phyloP scores from a whole-genome alignment of 1,139 yeast genomes.

The Hansenula lynferdii region DNA sequence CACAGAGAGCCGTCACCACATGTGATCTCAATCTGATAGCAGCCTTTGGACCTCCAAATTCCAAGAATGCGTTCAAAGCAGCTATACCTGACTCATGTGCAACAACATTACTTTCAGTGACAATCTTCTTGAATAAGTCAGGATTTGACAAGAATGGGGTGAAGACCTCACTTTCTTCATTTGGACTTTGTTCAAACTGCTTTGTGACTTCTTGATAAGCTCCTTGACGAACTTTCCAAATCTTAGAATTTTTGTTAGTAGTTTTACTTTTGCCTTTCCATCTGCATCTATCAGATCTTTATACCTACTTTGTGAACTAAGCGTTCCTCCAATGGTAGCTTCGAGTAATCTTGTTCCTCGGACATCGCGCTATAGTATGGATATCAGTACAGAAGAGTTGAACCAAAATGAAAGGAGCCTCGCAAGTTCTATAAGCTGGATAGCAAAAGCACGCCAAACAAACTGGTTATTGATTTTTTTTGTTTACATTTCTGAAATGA shows the following conservation, averaged over 20 bases:
- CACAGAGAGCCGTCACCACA: constrained; percentile 62
- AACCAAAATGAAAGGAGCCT: too few species aligned
- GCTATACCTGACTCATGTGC: constrained; percentile 83
- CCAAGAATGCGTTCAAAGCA: constrained; percentile 51
- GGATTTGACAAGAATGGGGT: constrained; percentile 39
- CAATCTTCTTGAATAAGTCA: constrained; percentile 49
- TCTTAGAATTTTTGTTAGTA: constrained; percentile 16
- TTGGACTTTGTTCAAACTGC: constrained; percentile 49
- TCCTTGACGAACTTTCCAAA: constrained; percentile 86
- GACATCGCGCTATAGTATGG: neutral
- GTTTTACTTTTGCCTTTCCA: neutral
- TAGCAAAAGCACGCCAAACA: neutral
- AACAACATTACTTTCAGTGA: constrained; percentile 80
- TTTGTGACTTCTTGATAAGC: constrained; percentile 70
- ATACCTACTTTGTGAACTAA: constrained; percentile 19
- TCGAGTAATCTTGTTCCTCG: constrained; percentile 20
- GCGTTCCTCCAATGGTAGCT: constrained; percentile 21
- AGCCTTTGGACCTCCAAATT: constrained; percentile 48
- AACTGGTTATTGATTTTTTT: neutral
- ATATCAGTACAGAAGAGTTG: neutral
- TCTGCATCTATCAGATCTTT: neutral
- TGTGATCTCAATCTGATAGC: constrained; percentile 33
- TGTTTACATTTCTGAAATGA: constrained; percentile 1
- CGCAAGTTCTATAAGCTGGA: neutral
- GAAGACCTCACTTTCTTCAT: constrained; percentile 52